Base-by-base conservation (phyloP, 768 basidiomycete species). In the Russula sp. region DNA sequence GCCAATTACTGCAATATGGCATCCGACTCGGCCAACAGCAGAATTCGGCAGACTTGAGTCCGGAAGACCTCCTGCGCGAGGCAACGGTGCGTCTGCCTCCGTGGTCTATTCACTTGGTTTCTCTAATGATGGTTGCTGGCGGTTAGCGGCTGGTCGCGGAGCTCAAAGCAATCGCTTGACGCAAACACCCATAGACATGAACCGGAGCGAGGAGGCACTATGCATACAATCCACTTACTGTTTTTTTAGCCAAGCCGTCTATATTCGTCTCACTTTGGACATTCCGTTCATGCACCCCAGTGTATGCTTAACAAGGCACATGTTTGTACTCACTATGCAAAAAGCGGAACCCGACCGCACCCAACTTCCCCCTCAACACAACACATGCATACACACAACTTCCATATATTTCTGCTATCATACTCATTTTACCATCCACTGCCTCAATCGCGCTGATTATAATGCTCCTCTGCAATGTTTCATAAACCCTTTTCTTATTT, bases 1-100 rank as follows among this genome's bases (percentile, higher is more conserved):
- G 77, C 59, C 90, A 92, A 69, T 72, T 92, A 53, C 76, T 92
- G 13, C 57, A 82, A 64, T 90, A 91, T 71, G 88, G 88, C 9
- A 85, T 92, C 65, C 80, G 78, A 61, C 77, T 88, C 3, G 87
- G 87, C 16, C 76, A 72, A n/a, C 60, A 61, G 59, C 70, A 71
- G 38, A 64, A 68, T 22, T 59, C 59, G 42, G 61, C 40, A 20
- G 63, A 64, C 42, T 55, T 58, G 60, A 54, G 54, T 44, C 52
- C 50, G 44, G 58, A 57, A 16, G 74, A 78, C 42, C 77, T 83
- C 67, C 77, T 79, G 65, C 73, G 75, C 5, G 84, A 84, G 30
- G 66, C 57, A 65, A 48, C 26, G 34, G 30, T 62, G 24, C 30
- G 60, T 52, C 49, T 38, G 13, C 40, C 26, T 22, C 48, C 22